Conservation (phyloP, 345 rosid genomes). For the Brassica nigra region DNA sequence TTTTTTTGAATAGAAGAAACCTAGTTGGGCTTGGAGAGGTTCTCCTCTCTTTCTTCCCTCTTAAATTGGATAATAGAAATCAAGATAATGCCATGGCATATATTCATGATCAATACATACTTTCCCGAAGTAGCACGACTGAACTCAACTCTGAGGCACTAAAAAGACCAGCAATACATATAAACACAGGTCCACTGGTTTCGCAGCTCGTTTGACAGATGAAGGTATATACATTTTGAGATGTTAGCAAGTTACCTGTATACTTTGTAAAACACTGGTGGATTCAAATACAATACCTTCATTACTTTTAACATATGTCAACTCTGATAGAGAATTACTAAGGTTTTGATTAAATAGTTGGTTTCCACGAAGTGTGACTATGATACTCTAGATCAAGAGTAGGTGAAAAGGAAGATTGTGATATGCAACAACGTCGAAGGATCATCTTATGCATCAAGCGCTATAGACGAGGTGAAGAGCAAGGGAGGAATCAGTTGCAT, state of each 20-base stretch:
- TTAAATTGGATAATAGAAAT: neutral
- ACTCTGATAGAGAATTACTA: too few species aligned
- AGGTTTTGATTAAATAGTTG: too few species aligned
- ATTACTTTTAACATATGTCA: too few species aligned
- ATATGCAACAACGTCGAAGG: slow-evolving; percentile 52
- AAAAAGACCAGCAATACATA: too few species aligned
- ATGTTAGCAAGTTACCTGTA: neutral
- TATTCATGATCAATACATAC: slow-evolving; percentile 7
- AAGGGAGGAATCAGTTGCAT: slow-evolving; percentile 48
- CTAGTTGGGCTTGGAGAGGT: neutral
- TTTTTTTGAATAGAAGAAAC: neutral
- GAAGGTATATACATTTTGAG: neutral
- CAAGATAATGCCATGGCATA: neutral
- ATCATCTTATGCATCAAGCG: slow-evolving; percentile 21
- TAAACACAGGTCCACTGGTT: neutral
- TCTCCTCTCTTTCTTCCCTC: neutral
- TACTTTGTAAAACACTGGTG: too few species aligned
- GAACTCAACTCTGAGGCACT: neutral
- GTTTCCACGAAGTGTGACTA: slow-evolving; percentile 54
- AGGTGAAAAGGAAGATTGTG: slow-evolving; percentile 66
- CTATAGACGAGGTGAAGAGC: slow-evolving; percentile 45
- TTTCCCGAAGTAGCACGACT: neutral
- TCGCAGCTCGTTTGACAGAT: neutral
- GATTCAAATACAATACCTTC: too few species aligned
- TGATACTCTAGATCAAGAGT: slow-evolving; percentile 47